Evolutionary conservation across 2,329 filamentous ascomycete genomes (phyloP), one percentile per base, ranked within the genome.

Genomic region (Curvularia eragrostidis): DNA sequence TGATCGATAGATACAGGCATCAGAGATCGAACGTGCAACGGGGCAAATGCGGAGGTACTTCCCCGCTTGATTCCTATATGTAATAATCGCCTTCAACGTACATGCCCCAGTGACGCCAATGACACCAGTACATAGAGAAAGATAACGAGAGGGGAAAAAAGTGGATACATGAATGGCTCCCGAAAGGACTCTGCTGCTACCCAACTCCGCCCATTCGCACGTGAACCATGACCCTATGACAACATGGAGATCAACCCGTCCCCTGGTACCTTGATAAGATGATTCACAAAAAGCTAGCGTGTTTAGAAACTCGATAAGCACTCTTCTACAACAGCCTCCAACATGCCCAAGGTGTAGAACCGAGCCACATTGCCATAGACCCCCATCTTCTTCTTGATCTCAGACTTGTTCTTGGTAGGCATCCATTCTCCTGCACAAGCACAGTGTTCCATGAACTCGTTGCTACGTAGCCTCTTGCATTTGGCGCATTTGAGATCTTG

Each of bases 391-490:
- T 82, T 85, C 70, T 85, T 77, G 24, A 94, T 80, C 26, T 90
- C 90, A 28, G 84, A 86, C 63, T 84, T 83, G 65, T 88, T 85
- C 58, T 93, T 82, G 19, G 87, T 91, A 64, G 87, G 87, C 18
- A 83, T 84, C 95, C 95, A 99, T 58, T 85, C 85, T 3, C 95
- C 95, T 60, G 91, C 91, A 81, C 95, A 99, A 10, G 89, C 90
- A 78, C 96, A 99, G 77, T 98, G 93, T 76, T 97, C 94, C 88
- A 95, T 93, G 69, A 98, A 96, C 71, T 97, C 94, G 74, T 97
- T 98, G 39, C 91, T 83, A 72, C 92, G 82, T 38, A 97, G 77
- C 3, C 79, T 69, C 41, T 76, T 77, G 68, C 86, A 88, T 66
- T 91, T 91, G 30, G 84, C 86, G 75, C 95, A 99, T 78, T 92